Percentiles rank a stretch among this genome's conserved stretches.
These are phyloP conservation scores for Lathyrus tuberosus DNA, from an alignment of 306 rosid species.

Conservation along the genomic window DNA sequence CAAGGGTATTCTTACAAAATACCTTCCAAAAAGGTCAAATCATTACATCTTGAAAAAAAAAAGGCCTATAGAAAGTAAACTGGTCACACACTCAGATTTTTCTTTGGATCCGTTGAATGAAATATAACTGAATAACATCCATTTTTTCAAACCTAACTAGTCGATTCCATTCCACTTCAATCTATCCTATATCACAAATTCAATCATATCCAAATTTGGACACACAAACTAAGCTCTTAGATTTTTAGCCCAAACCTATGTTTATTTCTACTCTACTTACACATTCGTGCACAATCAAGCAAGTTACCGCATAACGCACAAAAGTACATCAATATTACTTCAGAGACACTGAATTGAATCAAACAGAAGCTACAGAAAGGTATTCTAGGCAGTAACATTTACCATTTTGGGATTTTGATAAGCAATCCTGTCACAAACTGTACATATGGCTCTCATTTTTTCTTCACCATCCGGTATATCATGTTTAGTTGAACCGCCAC, in stretches of 20 bases:
- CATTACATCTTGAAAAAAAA: background rate
- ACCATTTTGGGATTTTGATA: conserved; percentile 98
- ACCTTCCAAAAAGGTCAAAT: background rate
- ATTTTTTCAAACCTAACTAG: background rate
- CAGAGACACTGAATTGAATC: conserved; percentile 26
- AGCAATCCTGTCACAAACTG: conserved; percentile 74
- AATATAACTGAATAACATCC: background rate
- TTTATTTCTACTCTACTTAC: background rate
- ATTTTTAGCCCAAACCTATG: background rate
- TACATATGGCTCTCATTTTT: conserved; percentile 71
- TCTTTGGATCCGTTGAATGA: background rate
- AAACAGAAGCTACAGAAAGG: conserved; percentile 28
- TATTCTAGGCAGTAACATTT: conserved; percentile 12
- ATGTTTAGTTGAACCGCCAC: conserved; percentile 79
- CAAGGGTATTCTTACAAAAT: background rate
- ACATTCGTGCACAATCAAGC: background rate
- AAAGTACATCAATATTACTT: background rate
- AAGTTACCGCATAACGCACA: background rate
- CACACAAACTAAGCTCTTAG: background rate
- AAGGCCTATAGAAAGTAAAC: background rate
- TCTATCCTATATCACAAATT: background rate
- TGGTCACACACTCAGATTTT: background rate
- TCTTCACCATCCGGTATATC: conserved; percentile 82
- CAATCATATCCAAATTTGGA: background rate
- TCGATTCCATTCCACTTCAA: background rate